These are phyloP conservation scores for Pecoramyces ruminantium DNA, from an alignment of 192 early-diverging fungal species.

Conservation along the genomic window DNA sequence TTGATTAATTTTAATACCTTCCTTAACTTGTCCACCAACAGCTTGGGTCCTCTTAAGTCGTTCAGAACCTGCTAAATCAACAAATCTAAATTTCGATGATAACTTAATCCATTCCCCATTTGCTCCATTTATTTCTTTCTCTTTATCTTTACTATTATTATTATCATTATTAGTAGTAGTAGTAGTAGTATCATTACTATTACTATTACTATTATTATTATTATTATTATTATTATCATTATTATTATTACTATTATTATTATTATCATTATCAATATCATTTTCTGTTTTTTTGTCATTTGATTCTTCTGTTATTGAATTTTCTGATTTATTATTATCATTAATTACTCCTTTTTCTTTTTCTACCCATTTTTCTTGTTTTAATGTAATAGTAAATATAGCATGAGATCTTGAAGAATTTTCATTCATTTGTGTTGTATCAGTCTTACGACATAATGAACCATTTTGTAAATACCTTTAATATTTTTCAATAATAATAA, in stretches of 20 bases:
- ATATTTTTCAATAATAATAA: background rate
- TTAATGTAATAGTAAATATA: constrained; percentile 80
- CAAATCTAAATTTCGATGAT: constrained; percentile 89
- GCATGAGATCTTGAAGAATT: constrained; percentile 89
- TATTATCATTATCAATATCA: too few relatives aligned
- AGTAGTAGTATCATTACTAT: too few relatives aligned
- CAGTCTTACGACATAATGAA: constrained; percentile 66
- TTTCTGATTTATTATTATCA: background rate
- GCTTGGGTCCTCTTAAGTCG: constrained; percentile 82
- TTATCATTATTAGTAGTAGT: background rate
- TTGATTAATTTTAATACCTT: constrained; percentile 94
- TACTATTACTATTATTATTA: too few relatives aligned
- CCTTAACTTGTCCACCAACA: constrained; percentile 78
- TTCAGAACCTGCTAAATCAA: constrained; percentile 96
- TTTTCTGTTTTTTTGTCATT: too few relatives aligned
- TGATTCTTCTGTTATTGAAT: too few relatives aligned
- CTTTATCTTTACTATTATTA: background rate
- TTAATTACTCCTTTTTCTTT: background rate
- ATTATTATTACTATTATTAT: too few relatives aligned
- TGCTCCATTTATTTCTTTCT: background rate
- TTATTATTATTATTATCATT: too few relatives aligned
- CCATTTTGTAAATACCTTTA: constrained; percentile 42
- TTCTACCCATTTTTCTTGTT: constrained; percentile 37
- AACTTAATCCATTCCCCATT: background rate
- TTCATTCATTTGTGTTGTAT: constrained; percentile 95